These are phyloP conservation scores for Barnettozyma vustinii DNA, from an alignment of 805 yeast genomes.

Conservation along the genomic window DNA sequence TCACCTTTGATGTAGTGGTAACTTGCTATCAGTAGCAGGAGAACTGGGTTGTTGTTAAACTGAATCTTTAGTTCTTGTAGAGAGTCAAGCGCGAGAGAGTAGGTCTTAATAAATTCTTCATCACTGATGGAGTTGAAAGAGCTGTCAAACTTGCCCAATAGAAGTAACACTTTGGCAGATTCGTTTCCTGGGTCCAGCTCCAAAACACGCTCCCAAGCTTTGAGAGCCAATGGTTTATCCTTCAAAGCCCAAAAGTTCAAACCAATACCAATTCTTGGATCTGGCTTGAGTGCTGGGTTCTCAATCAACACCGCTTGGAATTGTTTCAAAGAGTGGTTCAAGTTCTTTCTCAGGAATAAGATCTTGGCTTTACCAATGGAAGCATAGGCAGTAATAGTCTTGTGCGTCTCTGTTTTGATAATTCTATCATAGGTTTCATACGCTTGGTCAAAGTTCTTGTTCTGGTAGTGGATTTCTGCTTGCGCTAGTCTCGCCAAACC, in stretches of 20 bases:
- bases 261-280: conserved; percentile 93
- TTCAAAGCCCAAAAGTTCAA: conserved; percentile 87
- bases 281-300: conserved; percentile 79
- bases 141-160: conserved; percentile 62
- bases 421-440: conserved; percentile 61
- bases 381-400: conserved; percentile 67
- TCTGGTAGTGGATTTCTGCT: conserved; percentile 56
- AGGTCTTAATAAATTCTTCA: conserved; percentile 55
- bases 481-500: conserved; percentile 55
- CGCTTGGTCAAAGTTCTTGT: conserved; percentile 66
- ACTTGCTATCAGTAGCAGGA: conserved; percentile 62
- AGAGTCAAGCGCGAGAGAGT: conserved; percentile 52
- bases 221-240: conserved; percentile 68
- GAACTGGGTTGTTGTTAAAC: conserved; percentile 46
- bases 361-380: conserved; percentile 81
- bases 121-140: conserved; percentile 51
- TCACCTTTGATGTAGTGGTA: conserved; percentile 69
- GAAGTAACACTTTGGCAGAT: conserved; percentile 60
- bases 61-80: conserved; percentile 25
- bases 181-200: conserved; percentile 57
- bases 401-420: conserved; percentile 37
- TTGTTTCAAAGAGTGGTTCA: conserved; percentile 64
- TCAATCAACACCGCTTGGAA: conserved; percentile 78
- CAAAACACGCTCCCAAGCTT: conserved; percentile 78
- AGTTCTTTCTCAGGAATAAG: conserved; percentile 66